Evolutionary conservation across 2,329 filamentous ascomycete genomes (phyloP), one percentile per base, ranked within the genome.

Genomic region (Zasmidium angulare): DNA sequence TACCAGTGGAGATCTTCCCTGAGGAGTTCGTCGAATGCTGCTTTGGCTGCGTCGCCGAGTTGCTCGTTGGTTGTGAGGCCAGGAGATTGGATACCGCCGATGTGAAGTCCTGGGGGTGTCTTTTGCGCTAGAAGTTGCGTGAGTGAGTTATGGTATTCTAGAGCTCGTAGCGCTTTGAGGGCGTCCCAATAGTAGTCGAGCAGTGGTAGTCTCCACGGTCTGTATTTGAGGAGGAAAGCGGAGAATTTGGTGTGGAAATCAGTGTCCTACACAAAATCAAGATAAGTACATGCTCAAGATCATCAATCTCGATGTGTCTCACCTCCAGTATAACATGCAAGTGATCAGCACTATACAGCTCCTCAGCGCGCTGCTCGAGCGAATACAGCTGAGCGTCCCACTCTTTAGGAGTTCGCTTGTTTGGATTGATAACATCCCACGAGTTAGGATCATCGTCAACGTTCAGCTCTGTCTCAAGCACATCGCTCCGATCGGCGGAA

Each of bases 1-100:
- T 86, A 92, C 87, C 87, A 1, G 89, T 59, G 87, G 1, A 92
- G 72, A 57, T 91, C 88, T 26, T 91, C 85, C 29, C 80, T 77
- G 0, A 86, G 84, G 7, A 92, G 75, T 0, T 81, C 76, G 24
- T 86, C 80, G 57, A 91, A 88, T 1, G 87, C 86, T 60, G 83
- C 76, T 11, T 81, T 75, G 0, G 86, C 85, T 65, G 59, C 86
- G 86, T 56, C 83, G 81, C 66, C 87, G 79, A 29, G 91, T 74
- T 0, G 81, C 76, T 1, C 75, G 72, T 66, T 89, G 89, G 79
- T 70, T 0, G 85, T 87, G 1, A 77, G 71, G 9, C 43, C 31
- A 1, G 59, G 58, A 17, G 55, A 53, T 1, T 61, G 56, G 7
- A 46, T 50, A n/a, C 49, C 24, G 26, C 53, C 24, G 4, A 89